These are phyloP conservation scores for Gamsiella multidivaricata DNA, from an alignment of 192 early-diverging fungal genomes.

Conservation along the genomic window DNA sequence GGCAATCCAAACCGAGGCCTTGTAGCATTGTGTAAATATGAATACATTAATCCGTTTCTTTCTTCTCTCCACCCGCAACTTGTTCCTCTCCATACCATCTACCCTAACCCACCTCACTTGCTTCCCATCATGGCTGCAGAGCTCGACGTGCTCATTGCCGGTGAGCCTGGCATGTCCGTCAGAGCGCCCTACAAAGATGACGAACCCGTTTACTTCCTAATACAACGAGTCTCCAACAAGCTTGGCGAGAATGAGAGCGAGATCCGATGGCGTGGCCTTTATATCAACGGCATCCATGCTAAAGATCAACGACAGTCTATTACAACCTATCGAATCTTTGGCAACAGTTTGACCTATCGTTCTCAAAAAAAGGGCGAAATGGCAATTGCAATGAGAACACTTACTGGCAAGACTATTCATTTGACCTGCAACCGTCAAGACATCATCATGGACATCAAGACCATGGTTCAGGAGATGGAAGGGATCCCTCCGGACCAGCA, in stretches of 20 bases:
- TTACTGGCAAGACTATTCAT: too few relatives aligned
- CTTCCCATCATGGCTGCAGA: too few relatives aligned
- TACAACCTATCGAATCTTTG: not conserved
- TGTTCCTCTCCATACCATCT: too few relatives aligned
- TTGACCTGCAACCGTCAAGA: too few relatives aligned
- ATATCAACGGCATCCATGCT: not conserved
- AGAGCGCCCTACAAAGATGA: not conserved
- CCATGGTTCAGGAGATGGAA: constrained; percentile 81
- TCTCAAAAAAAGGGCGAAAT: not conserved
- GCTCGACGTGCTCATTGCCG: not conserved
- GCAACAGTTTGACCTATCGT: not conserved
- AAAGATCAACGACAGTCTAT: not conserved
- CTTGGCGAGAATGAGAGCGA: not conserved
- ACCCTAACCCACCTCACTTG: too few relatives aligned
- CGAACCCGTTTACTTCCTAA: not conserved
- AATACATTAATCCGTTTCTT: too few relatives aligned
- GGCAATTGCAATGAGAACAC: not conserved
- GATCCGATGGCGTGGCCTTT: not conserved
- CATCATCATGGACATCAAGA: constrained; percentile 76
- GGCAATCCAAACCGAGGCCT: too few relatives aligned
- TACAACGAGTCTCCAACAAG: not conserved
- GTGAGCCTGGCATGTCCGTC: not conserved
- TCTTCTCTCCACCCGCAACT: too few relatives aligned
- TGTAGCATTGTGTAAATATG: too few relatives aligned
- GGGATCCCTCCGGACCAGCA: constrained; percentile 78